Evolutionary conservation across 768 basidiomycete species (phyloP).

Genomic region (Hypholoma sublateritium): DNA sequence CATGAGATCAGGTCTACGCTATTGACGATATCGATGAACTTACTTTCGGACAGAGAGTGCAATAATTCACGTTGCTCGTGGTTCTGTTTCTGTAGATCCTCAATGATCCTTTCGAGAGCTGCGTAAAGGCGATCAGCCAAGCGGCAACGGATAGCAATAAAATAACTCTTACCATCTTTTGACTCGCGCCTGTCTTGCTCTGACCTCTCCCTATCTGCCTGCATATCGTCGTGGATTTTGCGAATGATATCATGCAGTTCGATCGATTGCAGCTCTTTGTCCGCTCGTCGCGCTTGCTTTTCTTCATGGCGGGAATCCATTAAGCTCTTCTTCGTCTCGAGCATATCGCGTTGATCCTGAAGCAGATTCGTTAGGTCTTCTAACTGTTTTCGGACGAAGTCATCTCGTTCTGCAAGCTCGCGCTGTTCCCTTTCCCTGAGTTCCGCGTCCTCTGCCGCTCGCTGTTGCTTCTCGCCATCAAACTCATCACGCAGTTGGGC

Average conservation of each 20-base stretch:
- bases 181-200: constrained; percentile 55
- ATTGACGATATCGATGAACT: constrained; percentile 19
- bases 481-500: constrained; percentile 55
- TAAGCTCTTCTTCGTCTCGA: constrained; percentile 56
- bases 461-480: constrained; percentile 59
- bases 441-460: constrained; percentile 60
- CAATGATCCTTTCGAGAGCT: constrained; percentile 63
- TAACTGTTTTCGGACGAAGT: constrained; percentile 59
- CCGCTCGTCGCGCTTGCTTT: constrained; percentile 55
- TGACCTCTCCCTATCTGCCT: constrained; percentile 45
- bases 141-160: neutral
- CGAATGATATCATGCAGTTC: constrained; percentile 63
- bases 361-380: constrained; percentile 72
- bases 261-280: constrained; percentile 57
- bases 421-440: constrained; percentile 57
- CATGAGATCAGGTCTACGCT: constrained; percentile 1
- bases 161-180: constrained; percentile 51
- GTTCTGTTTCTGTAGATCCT: constrained; percentile 59
- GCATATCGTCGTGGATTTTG: constrained; percentile 56
- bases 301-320: constrained; percentile 65
- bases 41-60: constrained; percentile 54
- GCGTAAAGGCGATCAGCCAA: constrained; percentile 15
- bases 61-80: constrained; percentile 59
- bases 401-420: constrained; percentile 60
- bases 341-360: constrained; percentile 62